Evolutionary conservation across 2,329 filamentous ascomycete species (phyloP).

Genomic region (Zymoseptoria passerinii): DNA sequence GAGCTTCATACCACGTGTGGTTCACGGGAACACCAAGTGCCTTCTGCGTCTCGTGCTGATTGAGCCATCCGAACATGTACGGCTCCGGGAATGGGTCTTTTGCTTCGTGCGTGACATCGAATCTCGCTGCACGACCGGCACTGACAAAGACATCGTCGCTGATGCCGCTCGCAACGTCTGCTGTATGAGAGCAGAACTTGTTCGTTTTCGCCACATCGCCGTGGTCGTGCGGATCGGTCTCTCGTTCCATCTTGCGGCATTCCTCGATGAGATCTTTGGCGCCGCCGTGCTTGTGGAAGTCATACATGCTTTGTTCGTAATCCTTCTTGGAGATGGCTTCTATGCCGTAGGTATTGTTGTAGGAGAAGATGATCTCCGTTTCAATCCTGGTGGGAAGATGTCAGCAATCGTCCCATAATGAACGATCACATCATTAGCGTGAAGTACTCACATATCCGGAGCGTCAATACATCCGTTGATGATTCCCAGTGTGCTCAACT

Average conservation of each 20-base stretch:
- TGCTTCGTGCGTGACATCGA: slow-evolving; percentile 45
- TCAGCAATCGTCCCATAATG: not conserved
- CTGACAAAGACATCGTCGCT: slow-evolving; percentile 41
- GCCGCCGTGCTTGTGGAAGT: slow-evolving; percentile 42
- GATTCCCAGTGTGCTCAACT: slow-evolving; percentile 46
- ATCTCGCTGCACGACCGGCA: slow-evolving; percentile 42
- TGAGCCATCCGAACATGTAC: slow-evolving; percentile 50
- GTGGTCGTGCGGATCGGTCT: slow-evolving; percentile 45
- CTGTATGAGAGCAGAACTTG: slow-evolving; percentile 21
- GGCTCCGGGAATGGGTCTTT: slow-evolving; percentile 30
- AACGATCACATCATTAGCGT: slow-evolving; percentile 19
- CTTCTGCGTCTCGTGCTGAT: slow-evolving; percentile 47
- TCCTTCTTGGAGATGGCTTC: slow-evolving; percentile 43
- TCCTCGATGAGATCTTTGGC: slow-evolving; percentile 47
- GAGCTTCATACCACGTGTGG: slow-evolving; percentile 11
- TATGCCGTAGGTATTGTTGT: slow-evolving; percentile 54
- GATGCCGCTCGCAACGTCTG: slow-evolving; percentile 34
- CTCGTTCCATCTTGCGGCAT: slow-evolving; percentile 42
- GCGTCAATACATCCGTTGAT: slow-evolving; percentile 51
- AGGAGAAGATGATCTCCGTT: slow-evolving; percentile 32
- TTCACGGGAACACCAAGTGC: slow-evolving; percentile 48
- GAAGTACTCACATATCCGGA: slow-evolving; percentile 32
- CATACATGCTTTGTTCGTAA: slow-evolving; percentile 29
- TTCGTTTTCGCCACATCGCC: slow-evolving; percentile 31
- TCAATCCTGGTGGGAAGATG: slow-evolving; percentile 7